phyloP scores from a whole-genome alignment of 2,329 filamentous ascomycete species.

The Diaporthe eres region DNA sequence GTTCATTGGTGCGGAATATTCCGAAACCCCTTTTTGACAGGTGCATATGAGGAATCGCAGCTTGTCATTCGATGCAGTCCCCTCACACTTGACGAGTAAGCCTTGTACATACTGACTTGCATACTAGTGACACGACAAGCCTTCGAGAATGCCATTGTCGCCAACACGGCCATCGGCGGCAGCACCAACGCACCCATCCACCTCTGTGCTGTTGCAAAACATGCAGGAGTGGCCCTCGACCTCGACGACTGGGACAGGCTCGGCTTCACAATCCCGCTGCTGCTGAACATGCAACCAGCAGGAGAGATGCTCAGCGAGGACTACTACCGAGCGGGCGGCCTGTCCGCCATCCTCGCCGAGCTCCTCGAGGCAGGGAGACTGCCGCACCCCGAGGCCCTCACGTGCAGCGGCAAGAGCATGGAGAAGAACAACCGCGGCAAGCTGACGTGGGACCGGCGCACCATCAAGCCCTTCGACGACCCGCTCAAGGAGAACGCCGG shows the following conservation, averaged over 20 bases:
- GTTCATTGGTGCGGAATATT: slow-evolving; percentile 19
- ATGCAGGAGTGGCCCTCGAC: slow-evolving; percentile 64
- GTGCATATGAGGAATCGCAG: not conserved
- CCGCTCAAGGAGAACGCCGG: slow-evolving; percentile 65
- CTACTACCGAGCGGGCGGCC: slow-evolving; percentile 40
- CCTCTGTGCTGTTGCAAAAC: slow-evolving; percentile 67
- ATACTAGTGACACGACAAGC: slow-evolving; percentile 61
- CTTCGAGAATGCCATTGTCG: slow-evolving; percentile 69
- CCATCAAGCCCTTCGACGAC: slow-evolving; percentile 59
- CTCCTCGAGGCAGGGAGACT: slow-evolving; percentile 58
- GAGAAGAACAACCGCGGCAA: slow-evolving; percentile 59
- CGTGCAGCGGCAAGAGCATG: slow-evolving; percentile 62
- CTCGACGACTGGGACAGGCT: slow-evolving; percentile 68
- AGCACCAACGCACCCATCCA: slow-evolving; percentile 71
- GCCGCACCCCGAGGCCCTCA: slow-evolving; percentile 51
- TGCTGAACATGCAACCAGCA: slow-evolving; percentile 69
- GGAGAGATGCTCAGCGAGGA: slow-evolving; percentile 57
- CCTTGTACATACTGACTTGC: not conserved
- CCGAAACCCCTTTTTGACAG: slow-evolving; percentile 23
- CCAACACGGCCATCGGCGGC: slow-evolving; percentile 68
- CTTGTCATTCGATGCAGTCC: not conserved
- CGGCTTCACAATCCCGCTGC: slow-evolving; percentile 63
- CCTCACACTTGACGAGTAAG: not conserved
- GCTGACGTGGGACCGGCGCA: slow-evolving; percentile 63
- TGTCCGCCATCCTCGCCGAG: slow-evolving; percentile 64